Evolutionary conservation across 768 basidiomycete species (phyloP).

Genomic region (Cantharellus anzutake): DNA sequence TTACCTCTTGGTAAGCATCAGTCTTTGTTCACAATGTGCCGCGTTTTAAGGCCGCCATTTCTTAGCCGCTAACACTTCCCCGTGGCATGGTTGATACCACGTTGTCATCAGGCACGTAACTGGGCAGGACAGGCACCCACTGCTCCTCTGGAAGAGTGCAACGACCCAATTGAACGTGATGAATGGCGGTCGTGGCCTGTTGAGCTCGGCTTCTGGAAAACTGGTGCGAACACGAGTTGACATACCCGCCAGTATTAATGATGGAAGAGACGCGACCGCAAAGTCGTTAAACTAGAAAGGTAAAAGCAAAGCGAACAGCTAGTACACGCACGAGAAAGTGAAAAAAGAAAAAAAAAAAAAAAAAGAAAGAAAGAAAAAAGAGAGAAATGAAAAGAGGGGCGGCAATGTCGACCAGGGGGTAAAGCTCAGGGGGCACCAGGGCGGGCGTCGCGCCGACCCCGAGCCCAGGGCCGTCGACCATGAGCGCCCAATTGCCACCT

Average conservation of each 20-base stretch:
- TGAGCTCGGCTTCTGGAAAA: background rate
- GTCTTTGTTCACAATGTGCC: background rate
- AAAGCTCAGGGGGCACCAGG: no score
- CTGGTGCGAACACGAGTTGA: background rate
- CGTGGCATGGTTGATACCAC: background rate
- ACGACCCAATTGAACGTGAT: background rate
- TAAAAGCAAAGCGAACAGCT: no score
- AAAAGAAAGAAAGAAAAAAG: no score
- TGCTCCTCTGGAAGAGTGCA: conserved; percentile 3
- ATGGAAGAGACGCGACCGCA: background rate
- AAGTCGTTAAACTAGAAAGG: no score
- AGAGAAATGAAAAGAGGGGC: no score
- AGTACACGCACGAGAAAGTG: no score
- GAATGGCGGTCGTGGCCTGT: conserved; percentile 2
- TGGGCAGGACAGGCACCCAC: conserved; percentile 1
- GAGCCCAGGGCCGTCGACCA: no score
- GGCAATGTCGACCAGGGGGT: no score
- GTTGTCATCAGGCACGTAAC: conserved; percentile 5
- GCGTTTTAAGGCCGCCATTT: background rate
- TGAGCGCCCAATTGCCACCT: no score
- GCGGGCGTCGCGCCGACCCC: no score
- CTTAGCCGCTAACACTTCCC: background rate
- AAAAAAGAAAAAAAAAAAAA: no score
- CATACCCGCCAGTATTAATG: background rate
- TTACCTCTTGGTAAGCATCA: conserved; percentile 6